Conservation (phyloP, 108 stramenopile species). For the Skeletonema marinoi region DNA sequence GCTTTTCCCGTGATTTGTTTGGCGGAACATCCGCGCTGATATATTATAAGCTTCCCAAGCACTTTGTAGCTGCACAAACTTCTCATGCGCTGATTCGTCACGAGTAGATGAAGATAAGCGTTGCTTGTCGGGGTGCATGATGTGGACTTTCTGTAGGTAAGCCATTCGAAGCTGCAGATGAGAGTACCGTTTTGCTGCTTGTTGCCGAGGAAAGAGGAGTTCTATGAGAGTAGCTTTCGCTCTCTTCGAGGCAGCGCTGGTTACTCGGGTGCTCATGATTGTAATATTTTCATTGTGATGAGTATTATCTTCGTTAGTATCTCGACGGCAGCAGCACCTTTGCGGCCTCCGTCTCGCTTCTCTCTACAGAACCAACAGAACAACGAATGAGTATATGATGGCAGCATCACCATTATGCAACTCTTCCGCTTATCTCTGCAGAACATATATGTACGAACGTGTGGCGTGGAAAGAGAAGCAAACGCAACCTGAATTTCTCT, state of each 20-base stretch:
- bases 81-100: conserved; percentile 6
- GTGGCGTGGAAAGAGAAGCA: too few species aligned
- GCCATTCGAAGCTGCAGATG: conserved; percentile 50
- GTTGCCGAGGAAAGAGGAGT: conserved; percentile 34
- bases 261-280: conserved; percentile 43
- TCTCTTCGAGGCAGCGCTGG: conserved; percentile 18
- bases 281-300: too few species aligned
- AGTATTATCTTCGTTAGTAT: too few species aligned
- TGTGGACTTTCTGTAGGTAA: conserved; percentile 61
- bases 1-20: not conserved
- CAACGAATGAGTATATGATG: too few species aligned
- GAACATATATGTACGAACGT: too few species aligned
- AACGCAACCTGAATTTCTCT: too few species aligned
- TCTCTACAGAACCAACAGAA: too few species aligned
- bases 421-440: too few species aligned
- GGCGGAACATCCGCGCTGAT: conserved; percentile 16
- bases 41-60: conserved; percentile 76
- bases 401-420: too few species aligned
- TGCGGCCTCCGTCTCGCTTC: too few species aligned
- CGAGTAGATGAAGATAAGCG: not conserved
- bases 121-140: conserved; percentile 78
- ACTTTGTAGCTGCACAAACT: conserved; percentile 68
- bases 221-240: conserved; percentile 36
- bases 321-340: too few species aligned
- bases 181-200: not conserved